phyloP scores from a whole-genome alignment of 345 rosid species.

The Pelargonium nanum region DNA sequence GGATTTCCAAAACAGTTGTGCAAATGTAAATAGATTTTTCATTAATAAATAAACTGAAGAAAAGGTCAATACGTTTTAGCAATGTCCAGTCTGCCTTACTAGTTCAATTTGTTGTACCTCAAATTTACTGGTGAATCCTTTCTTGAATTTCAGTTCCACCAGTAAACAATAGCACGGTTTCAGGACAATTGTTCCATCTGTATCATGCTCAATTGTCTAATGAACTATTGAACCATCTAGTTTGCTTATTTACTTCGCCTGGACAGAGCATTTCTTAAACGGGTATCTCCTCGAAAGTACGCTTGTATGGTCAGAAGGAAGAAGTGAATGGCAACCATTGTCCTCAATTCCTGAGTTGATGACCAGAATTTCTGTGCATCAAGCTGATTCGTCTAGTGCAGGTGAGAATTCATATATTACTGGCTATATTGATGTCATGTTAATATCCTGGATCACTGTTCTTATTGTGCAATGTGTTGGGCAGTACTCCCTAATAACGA shows the following conservation, averaged over 20 bases:
- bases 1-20: background rate
- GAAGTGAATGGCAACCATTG: constrained; percentile 75
- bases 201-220: constrained; percentile 35
- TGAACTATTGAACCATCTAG: constrained; percentile 31
- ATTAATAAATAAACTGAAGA: constrained; percentile 9
- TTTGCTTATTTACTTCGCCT: constrained; percentile 39
- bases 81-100: background rate
- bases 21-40: constrained; percentile 6
- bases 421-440: background rate
- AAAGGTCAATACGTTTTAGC: background rate
- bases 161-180: constrained; percentile 26
- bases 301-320: constrained; percentile 78
- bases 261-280: constrained; percentile 73
- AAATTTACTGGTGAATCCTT: constrained; percentile 17
- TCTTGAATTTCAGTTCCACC: constrained; percentile 19
- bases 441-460: background rate
- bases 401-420: constrained; percentile 21
- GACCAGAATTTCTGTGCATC: constrained; percentile 33
- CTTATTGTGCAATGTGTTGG: constrained; percentile 21
- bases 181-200: constrained; percentile 29
- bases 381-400: constrained; percentile 18
- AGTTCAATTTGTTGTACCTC: background rate
- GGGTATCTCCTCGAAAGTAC: constrained; percentile 67
- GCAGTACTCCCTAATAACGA: constrained; percentile 43
- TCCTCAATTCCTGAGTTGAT: constrained; percentile 56